phyloP scores from a whole-genome alignment of 768 basidiomycete species.

The Pisolithus marmoratus region DNA sequence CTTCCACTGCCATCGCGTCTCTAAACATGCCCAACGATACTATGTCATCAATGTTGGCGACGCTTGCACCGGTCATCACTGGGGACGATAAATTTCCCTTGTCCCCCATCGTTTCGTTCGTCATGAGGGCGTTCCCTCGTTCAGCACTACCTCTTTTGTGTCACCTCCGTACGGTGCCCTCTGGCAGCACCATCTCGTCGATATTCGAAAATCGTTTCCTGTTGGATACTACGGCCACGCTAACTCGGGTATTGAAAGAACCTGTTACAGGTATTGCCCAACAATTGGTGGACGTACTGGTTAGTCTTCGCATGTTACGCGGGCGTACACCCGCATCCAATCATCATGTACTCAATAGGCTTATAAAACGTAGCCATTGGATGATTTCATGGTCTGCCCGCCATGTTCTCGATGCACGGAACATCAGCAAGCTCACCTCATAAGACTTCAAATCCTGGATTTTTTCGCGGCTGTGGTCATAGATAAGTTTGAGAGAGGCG shows the following conservation, averaged over 20 bases:
- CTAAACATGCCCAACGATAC: slow-evolving; percentile 46
- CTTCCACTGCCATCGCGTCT: slow-evolving; percentile 25
- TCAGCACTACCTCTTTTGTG: slow-evolving; percentile 12
- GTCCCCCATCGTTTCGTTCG: slow-evolving; percentile 22
- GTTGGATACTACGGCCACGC: slow-evolving; percentile 4
- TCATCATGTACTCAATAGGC: slow-evolving; percentile 16
- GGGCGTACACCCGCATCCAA: slow-evolving; percentile 10
- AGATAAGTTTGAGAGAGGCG: slow-evolving; percentile 23
- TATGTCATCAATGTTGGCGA: slow-evolving; percentile 16
- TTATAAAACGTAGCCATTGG: slow-evolving; percentile 40
- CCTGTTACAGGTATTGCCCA: slow-evolving; percentile 4
- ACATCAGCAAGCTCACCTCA: slow-evolving; percentile 23
- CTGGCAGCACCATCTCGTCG: slow-evolving; percentile 8
- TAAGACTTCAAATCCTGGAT: slow-evolving; percentile 38
- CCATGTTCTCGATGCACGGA: slow-evolving; percentile 26
- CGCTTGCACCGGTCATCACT: slow-evolving; percentile 11
- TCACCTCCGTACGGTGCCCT: slow-evolving; percentile 15
- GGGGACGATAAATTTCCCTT: slow-evolving; percentile 6
- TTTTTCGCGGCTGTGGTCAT: slow-evolving; percentile 38
- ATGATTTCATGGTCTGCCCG: slow-evolving; percentile 41
- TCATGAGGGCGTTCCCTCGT: slow-evolving; percentile 15
- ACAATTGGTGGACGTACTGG: slow-evolving; percentile 17
- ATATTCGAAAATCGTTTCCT: slow-evolving; percentile 17
- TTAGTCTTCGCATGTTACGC: slow-evolving; percentile 20
- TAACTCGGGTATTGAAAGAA: slow-evolving; percentile 11